Evolutionary conservation across 768 basidiomycete genomes (phyloP).

Genomic region (Amanita phalloides): DNA sequence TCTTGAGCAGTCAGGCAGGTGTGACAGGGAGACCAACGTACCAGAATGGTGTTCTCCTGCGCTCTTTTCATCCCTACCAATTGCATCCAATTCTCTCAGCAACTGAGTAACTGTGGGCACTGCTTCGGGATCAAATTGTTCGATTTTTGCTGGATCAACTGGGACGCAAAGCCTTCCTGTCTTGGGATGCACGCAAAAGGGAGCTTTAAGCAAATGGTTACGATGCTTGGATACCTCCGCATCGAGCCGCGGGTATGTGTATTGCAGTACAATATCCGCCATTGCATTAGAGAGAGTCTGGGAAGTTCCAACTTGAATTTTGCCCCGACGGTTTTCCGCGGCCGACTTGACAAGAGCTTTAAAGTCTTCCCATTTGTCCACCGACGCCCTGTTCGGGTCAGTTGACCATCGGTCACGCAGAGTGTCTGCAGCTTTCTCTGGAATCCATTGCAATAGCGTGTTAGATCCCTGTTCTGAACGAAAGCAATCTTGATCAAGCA

Average conservation of each 20-base stretch:
- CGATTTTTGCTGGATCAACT: constrained; percentile 63
- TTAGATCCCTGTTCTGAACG: constrained; percentile 59
- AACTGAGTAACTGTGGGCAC: constrained; percentile 87
- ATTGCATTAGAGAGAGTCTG: constrained; percentile 35
- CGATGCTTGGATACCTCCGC: constrained; percentile 95
- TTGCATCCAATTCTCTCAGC: constrained; percentile 63
- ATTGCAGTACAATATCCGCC: constrained; percentile 86
- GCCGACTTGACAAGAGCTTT: constrained; percentile 22
- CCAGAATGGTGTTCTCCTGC: constrained; percentile 39
- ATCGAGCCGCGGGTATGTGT: constrained; percentile 94
- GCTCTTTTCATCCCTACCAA: constrained; percentile 19
- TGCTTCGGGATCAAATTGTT: constrained; percentile 70
- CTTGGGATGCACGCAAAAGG: constrained; percentile 94
- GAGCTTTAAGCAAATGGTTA: constrained; percentile 95
- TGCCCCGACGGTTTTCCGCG: constrained; percentile 15
- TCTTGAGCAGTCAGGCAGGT: constrained; percentile 3
- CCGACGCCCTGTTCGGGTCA: constrained; percentile 42
- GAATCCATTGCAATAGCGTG: constrained; percentile 62
- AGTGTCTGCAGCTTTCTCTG: constrained; percentile 40
- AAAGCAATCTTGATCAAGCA: constrained; percentile 84
- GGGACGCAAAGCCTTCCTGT: constrained; percentile 96
- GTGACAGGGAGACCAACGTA: constrained; percentile 11
- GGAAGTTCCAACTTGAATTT: not conserved
- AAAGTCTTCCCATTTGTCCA: constrained; percentile 68
- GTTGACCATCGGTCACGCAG: constrained; percentile 53